phyloP scores from a whole-genome alignment of 148 eudicot genomes.

The Chenopodium berlandieri region DNA sequence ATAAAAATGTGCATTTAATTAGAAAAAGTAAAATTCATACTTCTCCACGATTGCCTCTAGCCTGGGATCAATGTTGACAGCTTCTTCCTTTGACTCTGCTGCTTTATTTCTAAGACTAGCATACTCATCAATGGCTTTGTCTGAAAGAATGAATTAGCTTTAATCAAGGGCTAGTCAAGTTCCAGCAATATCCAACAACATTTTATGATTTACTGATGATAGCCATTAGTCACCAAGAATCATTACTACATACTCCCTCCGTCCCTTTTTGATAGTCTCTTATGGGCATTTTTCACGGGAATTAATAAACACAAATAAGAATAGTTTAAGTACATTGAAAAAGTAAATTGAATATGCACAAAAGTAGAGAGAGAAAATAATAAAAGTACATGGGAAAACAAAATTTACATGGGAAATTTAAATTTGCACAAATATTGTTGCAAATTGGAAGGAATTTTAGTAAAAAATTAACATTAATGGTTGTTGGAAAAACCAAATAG shows the following conservation, averaged over 20 bases:
- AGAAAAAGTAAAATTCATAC: slow-evolving; percentile 43
- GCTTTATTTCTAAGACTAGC: slow-evolving; percentile 74
- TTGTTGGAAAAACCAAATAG: background rate
- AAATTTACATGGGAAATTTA: no score
- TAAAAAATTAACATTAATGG: no score
- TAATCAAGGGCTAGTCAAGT: background rate
- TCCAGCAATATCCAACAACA: background rate
- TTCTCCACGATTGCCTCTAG: slow-evolving; percentile 95
- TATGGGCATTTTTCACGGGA: no score
- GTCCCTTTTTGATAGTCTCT: no score
- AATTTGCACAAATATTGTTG: no score
- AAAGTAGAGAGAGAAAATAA: no score
- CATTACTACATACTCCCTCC: background rate
- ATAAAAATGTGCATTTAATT: slow-evolving; percentile 10
- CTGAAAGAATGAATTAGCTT: slow-evolving; percentile 37
- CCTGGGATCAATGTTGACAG: slow-evolving; percentile 69
- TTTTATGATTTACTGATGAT: background rate
- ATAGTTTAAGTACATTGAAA: no score
- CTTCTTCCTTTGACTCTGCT: slow-evolving; percentile 61
- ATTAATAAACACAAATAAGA: no score
- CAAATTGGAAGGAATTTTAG: no score
- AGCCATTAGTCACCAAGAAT: background rate
- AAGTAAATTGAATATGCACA: no score
- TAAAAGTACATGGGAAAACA: no score
- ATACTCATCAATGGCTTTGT: slow-evolving; percentile 95